phyloP scores from a whole-genome alignment of 2,329 filamentous ascomycete genomes.

The Colletotrichum orchidophilum region DNA sequence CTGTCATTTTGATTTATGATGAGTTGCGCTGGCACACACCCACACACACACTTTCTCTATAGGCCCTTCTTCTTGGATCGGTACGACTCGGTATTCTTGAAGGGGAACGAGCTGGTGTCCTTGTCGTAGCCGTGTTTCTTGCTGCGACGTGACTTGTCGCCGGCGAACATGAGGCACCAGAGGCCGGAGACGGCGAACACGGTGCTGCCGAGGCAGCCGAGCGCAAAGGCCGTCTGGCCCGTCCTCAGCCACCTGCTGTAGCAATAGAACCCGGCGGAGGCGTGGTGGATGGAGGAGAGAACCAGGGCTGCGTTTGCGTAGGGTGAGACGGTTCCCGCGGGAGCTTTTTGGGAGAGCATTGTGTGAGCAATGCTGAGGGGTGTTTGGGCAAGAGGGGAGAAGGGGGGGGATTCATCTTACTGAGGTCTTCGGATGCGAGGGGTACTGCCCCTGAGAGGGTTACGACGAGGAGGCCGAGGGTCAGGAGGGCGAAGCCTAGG shows the following conservation, averaged over 20 bases:
- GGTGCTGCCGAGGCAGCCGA: slow-evolving; percentile 68
- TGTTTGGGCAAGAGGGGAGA: background rate
- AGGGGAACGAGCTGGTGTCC: slow-evolving; percentile 51
- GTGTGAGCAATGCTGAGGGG: background rate
- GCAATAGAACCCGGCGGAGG: slow-evolving; percentile 68
- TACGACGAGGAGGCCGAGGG: slow-evolving; percentile 70
- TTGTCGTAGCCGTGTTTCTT: slow-evolving; percentile 49
- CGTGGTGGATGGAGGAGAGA: slow-evolving; percentile 74
- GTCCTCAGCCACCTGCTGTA: slow-evolving; percentile 70
- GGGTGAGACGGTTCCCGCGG: slow-evolving; percentile 59
- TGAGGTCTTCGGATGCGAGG: slow-evolving; percentile 56
- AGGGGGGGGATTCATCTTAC: slow-evolving; percentile 40
- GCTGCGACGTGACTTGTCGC: slow-evolving; percentile 48
- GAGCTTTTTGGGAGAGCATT: background rate
- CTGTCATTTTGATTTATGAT: too few species aligned
- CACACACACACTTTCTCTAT: slow-evolving; percentile 28
- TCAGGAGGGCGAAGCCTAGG: slow-evolving; percentile 73
- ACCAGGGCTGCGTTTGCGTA: slow-evolving; percentile 73
- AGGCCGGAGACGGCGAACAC: slow-evolving; percentile 65
- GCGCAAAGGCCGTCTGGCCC: slow-evolving; percentile 64
- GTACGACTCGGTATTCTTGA: slow-evolving; percentile 49
- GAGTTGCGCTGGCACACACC: too few species aligned
- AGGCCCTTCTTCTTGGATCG: slow-evolving; percentile 49
- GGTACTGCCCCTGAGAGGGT: slow-evolving; percentile 78
- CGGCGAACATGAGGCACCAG: slow-evolving; percentile 48